Base-by-base conservation (phyloP, 176 grass and related monocot genomes). In the Secale cereale region DNA sequence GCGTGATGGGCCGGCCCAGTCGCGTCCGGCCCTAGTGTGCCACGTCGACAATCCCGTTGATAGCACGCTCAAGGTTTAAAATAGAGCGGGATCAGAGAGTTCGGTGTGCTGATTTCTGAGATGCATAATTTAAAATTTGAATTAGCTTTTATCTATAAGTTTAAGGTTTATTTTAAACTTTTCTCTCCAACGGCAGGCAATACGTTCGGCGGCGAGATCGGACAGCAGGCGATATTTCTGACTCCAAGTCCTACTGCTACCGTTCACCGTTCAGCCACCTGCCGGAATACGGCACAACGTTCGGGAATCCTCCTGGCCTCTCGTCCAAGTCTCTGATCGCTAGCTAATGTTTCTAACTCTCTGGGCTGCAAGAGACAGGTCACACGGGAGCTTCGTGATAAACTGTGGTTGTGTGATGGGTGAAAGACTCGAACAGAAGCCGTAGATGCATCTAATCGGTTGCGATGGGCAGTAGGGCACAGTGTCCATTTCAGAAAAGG, bases 251-350 rank as follows among this genome's bases (percentile, higher is more conserved):
- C 59, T 7, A 7, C 19, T 46, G 4, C 5, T 39, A 9, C 26
- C 7, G 27, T 48, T 10, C 16, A 9, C 26, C 7, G 27, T 48
- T 10, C 16, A 17, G n/a, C 52, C 22, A 14, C 16, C 12, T 45
- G n/a, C 6, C 61, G 12, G 29, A 71, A 87, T 68, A 52, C 7
- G 50, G 23, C 64, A 84, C 75, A 37, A 15, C 23, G 4, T 84
- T 88, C 66, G 19, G 57, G 87, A 84, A 74, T 16, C 16, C 37
- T 84, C 75, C 12, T 83, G 65, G 64, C 22, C 66, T 71, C 52
- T 83, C 80, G 29, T 28, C 30, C 3, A 6, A 7, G 60, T 0
- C 11, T 26, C 8, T 7, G 5, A 30, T 22, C 20, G 11, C 40
- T 31, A 7, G 11, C 40, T 31, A 7, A 35, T 40, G 26, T 25